These are phyloP conservation scores for Lepiota subincarnata DNA, from an alignment of 768 basidiomycete species.

Conservation along the genomic window DNA sequence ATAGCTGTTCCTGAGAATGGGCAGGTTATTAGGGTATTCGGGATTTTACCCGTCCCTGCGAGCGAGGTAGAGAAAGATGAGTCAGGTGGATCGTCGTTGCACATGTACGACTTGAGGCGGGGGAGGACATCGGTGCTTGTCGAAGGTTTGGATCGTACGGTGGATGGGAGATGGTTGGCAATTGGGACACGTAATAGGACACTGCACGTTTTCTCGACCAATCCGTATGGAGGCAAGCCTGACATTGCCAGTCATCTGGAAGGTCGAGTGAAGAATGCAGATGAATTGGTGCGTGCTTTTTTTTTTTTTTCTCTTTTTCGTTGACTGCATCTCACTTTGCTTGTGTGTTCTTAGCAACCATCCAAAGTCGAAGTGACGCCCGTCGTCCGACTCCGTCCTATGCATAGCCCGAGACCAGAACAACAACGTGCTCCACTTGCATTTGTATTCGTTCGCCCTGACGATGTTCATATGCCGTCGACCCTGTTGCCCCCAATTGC, in stretches of 20 bases:
- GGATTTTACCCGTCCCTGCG: conserved; percentile 25
- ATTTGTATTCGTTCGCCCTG: conserved; percentile 49
- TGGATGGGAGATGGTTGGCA: conserved; percentile 65
- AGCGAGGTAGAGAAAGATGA: conserved; percentile 1
- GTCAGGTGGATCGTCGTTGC: conserved; percentile 32
- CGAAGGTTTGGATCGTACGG: conserved; percentile 47
- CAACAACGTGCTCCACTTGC: conserved; percentile 36
- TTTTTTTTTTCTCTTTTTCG: conserved; percentile 18
- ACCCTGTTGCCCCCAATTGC: conserved; percentile 28
- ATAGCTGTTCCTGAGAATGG: conserved; percentile 53
- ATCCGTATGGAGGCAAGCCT: conserved; percentile 70
- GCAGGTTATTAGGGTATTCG: conserved; percentile 47
- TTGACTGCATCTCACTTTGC: not conserved
- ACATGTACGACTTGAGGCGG: conserved; percentile 66
- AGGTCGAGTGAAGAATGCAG: conserved; percentile 51
- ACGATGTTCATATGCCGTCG: conserved; percentile 33
- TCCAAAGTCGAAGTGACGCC: conserved; percentile 52
- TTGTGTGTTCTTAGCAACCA: conserved; percentile 43
- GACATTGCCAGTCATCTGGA: conserved; percentile 60
- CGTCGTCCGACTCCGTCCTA: conserved; percentile 45
- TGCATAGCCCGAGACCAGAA: not conserved
- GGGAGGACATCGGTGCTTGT: conserved; percentile 68
- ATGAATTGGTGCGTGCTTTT: conserved; percentile 44
- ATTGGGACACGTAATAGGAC: conserved; percentile 62
- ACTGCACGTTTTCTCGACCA: conserved; percentile 69